These are phyloP conservation scores for Coemansia sp. DNA, from an alignment of 192 early-diverging fungal genomes.

Conservation along the genomic window DNA sequence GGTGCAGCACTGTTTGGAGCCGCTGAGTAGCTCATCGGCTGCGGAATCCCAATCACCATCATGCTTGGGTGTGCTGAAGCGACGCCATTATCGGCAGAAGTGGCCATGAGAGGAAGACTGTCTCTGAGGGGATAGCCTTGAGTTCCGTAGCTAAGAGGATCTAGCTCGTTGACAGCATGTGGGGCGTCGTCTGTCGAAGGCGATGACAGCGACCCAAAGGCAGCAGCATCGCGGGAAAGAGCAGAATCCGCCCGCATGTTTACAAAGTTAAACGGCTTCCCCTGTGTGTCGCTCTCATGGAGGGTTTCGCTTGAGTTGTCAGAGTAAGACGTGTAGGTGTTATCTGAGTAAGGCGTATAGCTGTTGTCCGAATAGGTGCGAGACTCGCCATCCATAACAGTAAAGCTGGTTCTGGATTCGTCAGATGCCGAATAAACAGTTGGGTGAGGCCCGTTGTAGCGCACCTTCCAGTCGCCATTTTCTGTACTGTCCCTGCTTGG, in stretches of 20 bases:
- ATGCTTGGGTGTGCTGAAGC: conserved; percentile 33
- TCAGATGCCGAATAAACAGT: conserved; percentile 30
- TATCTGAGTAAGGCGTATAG: neutral
- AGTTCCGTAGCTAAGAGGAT: conserved; percentile 51
- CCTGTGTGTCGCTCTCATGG: conserved; percentile 15
- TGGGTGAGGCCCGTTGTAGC: conserved; percentile 27
- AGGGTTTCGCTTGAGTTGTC: conserved; percentile 7
- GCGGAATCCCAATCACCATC: conserved; percentile 38
- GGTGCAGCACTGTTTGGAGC: conserved; percentile 20
- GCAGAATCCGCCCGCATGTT: conserved; percentile 37
- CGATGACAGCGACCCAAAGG: neutral
- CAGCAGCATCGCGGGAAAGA: conserved; percentile 40
- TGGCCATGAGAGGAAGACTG: conserved; percentile 20
- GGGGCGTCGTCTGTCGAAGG: conserved; percentile 5
- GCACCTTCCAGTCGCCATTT: conserved; percentile 27
- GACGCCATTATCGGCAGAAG: neutral
- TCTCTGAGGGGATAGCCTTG: conserved; percentile 35
- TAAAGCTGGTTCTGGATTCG: conserved; percentile 12
- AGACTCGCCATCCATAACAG: conserved; percentile 5
- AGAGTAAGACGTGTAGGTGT: neutral
- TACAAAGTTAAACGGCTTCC: conserved; percentile 42
- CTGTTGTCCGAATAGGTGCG: conserved; percentile 18
- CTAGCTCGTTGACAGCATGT: conserved; percentile 47
- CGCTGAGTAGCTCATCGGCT: conserved; percentile 15
- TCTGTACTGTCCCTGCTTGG: conserved; percentile 9